Base-by-base conservation (phyloP, 768 basidiomycete species). In the Boletellus ananas region DNA sequence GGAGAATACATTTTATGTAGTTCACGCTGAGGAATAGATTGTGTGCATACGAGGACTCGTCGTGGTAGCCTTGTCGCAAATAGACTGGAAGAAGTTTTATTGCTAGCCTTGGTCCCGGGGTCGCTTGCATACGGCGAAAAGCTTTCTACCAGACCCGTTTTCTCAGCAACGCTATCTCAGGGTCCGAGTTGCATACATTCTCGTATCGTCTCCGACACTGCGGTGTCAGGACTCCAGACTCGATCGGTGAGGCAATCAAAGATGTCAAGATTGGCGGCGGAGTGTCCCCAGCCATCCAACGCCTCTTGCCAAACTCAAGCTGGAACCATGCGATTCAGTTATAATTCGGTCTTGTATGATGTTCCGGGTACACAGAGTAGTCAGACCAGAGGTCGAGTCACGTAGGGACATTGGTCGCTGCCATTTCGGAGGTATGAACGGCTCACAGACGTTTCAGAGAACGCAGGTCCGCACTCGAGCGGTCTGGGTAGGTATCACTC, bases 341-440 rank as follows among this genome's bases (percentile, higher is more conserved):
- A 90, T 90, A 91, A n/a, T 95, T 95, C 63, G 92, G 93, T 31
- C 71, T 89, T 29, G 37, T 88, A 88, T 60, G 90, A 92, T 33
- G 88, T 90, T 43, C 90, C 90, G 60, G 85, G 88, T 86, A 39
- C 34, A 69, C 16, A 20, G 21, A 21, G 31, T 41, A 27, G 45
- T 43, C 25, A 4, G 36, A 36, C 39, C 23, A 34, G 31, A 23
- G 6, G 27, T 57, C 16, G 53, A 39, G 20, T 10, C n/a, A 16
- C 8, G 36, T 50, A 85, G 92, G 94, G 63, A 92, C 90, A 0
- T 73, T 94, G 47, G 84, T 94, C 29, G 75, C 72, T 21, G 90
- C 91, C 2, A 73, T 94, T 21, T 72, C 84, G 10, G 81, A 79
- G 84, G 87, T 38, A 80, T 94, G 10, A 76, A 62, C 33, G 72